phyloP scores from a whole-genome alignment of 2,329 filamentous ascomycete species.

The Ceratocystis papillata region DNA sequence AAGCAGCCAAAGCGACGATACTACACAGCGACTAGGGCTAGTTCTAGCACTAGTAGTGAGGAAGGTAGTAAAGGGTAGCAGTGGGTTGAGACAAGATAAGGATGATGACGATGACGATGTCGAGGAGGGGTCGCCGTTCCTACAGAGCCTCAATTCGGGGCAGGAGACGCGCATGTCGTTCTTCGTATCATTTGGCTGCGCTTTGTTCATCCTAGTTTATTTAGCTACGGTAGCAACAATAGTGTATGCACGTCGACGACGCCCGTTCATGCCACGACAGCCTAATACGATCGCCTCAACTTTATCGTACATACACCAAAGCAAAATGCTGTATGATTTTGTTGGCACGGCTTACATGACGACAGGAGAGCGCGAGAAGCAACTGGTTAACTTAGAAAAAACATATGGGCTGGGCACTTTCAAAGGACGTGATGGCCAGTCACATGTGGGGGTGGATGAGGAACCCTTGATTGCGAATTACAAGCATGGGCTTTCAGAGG shows the following conservation, averaged over 20 bases:
- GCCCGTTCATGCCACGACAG: constrained; percentile 64
- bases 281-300: constrained; percentile 68
- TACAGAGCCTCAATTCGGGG: constrained; percentile 37
- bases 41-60: neutral
- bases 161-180: constrained; percentile 55
- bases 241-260: constrained; percentile 52
- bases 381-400: constrained; percentile 50
- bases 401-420: constrained; percentile 72
- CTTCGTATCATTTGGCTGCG: constrained; percentile 52
- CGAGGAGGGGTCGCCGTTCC: constrained; percentile 22
- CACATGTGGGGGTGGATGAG: constrained; percentile 67
- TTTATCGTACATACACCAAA: constrained; percentile 68
- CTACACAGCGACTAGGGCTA: neutral
- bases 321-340: constrained; percentile 68
- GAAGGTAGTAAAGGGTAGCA: too few species aligned
- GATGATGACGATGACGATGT: constrained; percentile 17
- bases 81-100: neutral
- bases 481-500: constrained; percentile 47
- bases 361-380: constrained; percentile 49
- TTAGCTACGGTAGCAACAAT: constrained; percentile 49
- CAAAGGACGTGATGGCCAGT: constrained; percentile 57
- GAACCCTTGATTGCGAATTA: constrained; percentile 58
- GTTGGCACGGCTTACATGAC: constrained; percentile 56
- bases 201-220: constrained; percentile 54
- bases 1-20: too few species aligned